Evolutionary conservation across 345 rosid species (phyloP).

Genomic region (Schrenkiella parvula): DNA sequence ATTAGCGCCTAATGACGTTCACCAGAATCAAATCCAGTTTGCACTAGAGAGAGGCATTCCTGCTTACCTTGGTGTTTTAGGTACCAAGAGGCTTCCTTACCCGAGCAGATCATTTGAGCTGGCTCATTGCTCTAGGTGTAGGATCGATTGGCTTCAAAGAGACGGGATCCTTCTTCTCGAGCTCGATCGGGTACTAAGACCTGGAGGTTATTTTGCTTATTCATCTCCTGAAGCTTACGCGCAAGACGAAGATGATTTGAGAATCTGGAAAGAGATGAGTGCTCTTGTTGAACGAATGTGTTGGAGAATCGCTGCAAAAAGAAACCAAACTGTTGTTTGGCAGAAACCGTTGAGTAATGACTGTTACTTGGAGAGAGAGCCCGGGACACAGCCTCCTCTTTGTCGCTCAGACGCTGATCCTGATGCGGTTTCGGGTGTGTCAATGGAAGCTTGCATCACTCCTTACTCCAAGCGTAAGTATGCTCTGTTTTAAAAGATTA

Average conservation of each 20-base stretch:
- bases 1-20: conserved; percentile 96
- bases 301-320: conserved; percentile 88
- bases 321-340: conserved; percentile 97
- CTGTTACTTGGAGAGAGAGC: conserved; percentile 74
- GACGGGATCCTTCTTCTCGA: conserved; percentile 98
- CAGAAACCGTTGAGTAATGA: conserved; percentile 89
- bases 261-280: conserved; percentile 95
- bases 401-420: conserved; percentile 89
- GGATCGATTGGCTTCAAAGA: conserved; percentile 99
- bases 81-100: conserved; percentile 94
- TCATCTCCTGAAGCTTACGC: conserved; percentile 99
- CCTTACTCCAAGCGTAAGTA: conserved; percentile 87
- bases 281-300: conserved; percentile 90
- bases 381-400: conserved; percentile 86
- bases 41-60: conserved; percentile 99
- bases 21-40: conserved; percentile 99
- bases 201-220: conserved; percentile 97
- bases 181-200: conserved; percentile 91
- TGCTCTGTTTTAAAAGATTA: background rate
- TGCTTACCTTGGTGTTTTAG: conserved; percentile 95
- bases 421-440: conserved; percentile 79
- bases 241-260: conserved; percentile 89
- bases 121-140: conserved; percentile 96
- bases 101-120: conserved; percentile 99
- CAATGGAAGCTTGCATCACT: conserved; percentile 90